These are phyloP conservation scores for Aureobasidium leucospermi DNA, from an alignment of 2,329 filamentous ascomycete genomes.

Conservation along the genomic window DNA sequence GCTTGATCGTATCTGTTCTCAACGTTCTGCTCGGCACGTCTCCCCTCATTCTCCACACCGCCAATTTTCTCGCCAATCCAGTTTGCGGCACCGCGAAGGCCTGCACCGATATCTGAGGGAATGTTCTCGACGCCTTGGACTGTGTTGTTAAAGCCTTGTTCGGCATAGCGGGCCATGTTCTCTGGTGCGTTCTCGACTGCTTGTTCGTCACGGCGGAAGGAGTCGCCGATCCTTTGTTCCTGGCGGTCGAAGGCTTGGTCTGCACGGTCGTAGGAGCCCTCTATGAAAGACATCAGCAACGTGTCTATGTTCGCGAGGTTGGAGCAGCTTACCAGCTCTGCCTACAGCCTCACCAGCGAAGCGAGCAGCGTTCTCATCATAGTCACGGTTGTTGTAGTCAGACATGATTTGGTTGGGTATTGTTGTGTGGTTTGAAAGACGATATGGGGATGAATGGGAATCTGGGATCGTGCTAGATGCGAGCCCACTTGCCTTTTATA, in stretches of 20 bases:
- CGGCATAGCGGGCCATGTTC: constrained; percentile 11
- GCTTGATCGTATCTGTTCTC: background rate
- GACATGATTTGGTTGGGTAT: background rate
- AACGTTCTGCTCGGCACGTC: constrained; percentile 5
- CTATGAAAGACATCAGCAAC: background rate
- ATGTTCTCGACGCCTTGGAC: constrained; percentile 17
- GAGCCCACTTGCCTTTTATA: background rate
- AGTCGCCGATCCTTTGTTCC: constrained; percentile 13
- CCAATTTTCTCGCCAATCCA: constrained; percentile 16
- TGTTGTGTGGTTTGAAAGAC: too few species aligned
- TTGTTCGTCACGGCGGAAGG: constrained; percentile 16
- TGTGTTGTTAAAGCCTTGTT: constrained; percentile 14
- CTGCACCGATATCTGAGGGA: constrained; percentile 16
- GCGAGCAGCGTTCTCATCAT: constrained; percentile 16
- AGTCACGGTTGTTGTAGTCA: constrained; percentile 11
- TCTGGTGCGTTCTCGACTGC: constrained; percentile 15
- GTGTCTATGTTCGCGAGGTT: too few species aligned
- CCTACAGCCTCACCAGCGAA: constrained; percentile 18
- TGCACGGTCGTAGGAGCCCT: constrained; percentile 15
- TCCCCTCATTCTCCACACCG: constrained; percentile 10
- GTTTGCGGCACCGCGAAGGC: constrained; percentile 14
- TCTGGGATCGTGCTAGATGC: background rate
- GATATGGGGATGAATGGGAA: too few species aligned
- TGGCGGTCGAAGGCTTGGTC: constrained; percentile 14
- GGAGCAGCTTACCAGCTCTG: constrained; percentile 2